Evolutionary conservation across 2,329 filamentous ascomycete genomes (phyloP).

Genomic region (Metarhizium anisopliae): DNA sequence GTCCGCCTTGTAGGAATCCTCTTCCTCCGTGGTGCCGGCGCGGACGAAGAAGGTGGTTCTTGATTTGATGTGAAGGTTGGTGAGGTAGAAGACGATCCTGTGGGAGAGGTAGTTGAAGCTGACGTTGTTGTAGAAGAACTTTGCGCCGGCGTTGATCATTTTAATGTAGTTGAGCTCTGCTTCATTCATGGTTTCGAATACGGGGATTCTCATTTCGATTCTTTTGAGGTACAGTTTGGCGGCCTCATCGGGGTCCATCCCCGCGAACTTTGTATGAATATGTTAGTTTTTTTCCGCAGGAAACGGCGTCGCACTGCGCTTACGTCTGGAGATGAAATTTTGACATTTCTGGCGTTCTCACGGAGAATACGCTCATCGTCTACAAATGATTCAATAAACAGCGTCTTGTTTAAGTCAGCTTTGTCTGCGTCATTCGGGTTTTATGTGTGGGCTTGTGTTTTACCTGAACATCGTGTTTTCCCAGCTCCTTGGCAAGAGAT

Average conservation of each 20-base stretch:
- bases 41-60: conserved; percentile 89
- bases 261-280: conserved; percentile 54
- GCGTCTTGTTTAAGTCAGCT: conserved; percentile 47
- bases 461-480: conserved; percentile 92
- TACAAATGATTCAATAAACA: conserved; percentile 95
- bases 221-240: conserved; percentile 84
- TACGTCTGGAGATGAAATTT: conserved; percentile 94
- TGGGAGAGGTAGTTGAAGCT: conserved; percentile 95
- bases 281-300: background rate
- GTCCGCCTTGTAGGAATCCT: conserved; percentile 88
- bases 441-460: background rate
- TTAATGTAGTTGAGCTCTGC: conserved; percentile 93
- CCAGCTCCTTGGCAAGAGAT: conserved; percentile 87
- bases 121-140: conserved; percentile 93
- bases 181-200: conserved; percentile 96
- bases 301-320: conserved; percentile 18
- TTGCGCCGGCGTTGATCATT: conserved; percentile 95
- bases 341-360: conserved; percentile 94
- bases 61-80: conserved; percentile 94
- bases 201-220: conserved; percentile 86
- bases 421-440: too few relatives aligned
- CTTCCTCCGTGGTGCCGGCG: conserved; percentile 76
- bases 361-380: conserved; percentile 89
- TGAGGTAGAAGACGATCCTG: conserved; percentile 94
- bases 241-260: conserved; percentile 86